A percentile compares a stretch with the other conserved stretches of the same genome.
Evolutionary conservation across 495 filamentous ascomycete genomes (phyloP).

Genomic region (Penicillium lagena): DNA sequence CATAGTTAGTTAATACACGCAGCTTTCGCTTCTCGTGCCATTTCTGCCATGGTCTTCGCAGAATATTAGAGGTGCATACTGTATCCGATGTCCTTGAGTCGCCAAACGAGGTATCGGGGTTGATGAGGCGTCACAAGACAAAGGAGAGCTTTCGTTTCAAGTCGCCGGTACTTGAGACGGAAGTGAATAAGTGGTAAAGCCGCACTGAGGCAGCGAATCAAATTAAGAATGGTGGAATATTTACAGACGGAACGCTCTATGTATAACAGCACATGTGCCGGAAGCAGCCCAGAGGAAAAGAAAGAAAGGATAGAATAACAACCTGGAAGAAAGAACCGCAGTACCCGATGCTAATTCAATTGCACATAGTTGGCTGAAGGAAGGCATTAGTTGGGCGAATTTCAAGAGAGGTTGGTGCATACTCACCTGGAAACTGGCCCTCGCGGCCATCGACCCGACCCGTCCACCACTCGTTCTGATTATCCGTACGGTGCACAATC

Average conservation of each 20-base stretch:
- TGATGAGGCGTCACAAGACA: no score
- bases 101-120: no score
- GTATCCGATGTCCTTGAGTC: no score
- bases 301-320: constrained; percentile 1
- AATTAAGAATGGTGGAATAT: constrained; percentile 15
- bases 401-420: not conserved
- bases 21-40: no score
- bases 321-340: not conserved
- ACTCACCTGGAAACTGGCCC: constrained; percentile 92
- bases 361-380: constrained; percentile 39
- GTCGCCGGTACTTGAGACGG: no score
- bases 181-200: no score
- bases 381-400: constrained; percentile 3
- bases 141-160: no score
- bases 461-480: constrained; percentile 96
- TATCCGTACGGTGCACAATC: constrained; percentile 69
- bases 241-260: constrained; percentile 26
- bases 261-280: constrained; percentile 14
- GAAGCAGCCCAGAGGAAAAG: constrained; percentile 6
- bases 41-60: no score
- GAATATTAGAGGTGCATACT: no score
- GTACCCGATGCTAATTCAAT: constrained; percentile 26
- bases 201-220: no score
- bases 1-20: no score
- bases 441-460: constrained; percentile 69